Conservation (phyloP, 1,139 yeast species). For the Yamadazyma mexicana region DNA sequence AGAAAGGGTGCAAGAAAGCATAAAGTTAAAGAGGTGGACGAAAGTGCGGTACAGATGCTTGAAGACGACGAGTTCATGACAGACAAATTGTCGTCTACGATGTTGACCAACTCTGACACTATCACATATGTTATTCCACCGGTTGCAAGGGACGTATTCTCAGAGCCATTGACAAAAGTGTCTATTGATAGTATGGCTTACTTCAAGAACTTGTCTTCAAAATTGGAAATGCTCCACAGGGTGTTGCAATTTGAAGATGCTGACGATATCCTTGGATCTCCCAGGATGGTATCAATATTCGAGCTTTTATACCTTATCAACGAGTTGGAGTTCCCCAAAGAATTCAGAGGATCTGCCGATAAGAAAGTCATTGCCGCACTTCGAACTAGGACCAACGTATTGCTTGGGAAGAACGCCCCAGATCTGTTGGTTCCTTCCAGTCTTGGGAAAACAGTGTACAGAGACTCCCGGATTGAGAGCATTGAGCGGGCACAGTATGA, state of each 20-base stretch:
- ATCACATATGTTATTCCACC: conserved; percentile 40
- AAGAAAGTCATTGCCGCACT: background rate
- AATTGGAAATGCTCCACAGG: conserved; percentile 56
- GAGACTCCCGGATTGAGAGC: background rate
- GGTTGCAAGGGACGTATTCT: conserved; percentile 33
- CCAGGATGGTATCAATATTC: conserved; percentile 51
- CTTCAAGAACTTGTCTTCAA: conserved; percentile 32
- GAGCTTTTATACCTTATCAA: conserved; percentile 41
- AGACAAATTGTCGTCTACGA: conserved; percentile 39
- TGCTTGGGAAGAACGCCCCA: background rate
- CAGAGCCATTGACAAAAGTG: conserved; percentile 27
- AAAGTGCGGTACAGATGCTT: background rate
- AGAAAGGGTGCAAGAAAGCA: conserved; percentile 15
- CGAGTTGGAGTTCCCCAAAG: conserved; percentile 4
- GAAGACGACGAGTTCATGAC: conserved; percentile 32
- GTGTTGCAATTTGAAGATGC: conserved; percentile 50
- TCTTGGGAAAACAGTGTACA: conserved; percentile 17
- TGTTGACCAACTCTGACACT: conserved; percentile 36
- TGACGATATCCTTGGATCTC: conserved; percentile 33
- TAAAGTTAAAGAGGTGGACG: background rate
- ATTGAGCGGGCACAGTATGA: conserved; percentile 9
- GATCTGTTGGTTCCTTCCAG: conserved; percentile 6
- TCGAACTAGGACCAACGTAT: background rate
- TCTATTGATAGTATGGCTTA: conserved; percentile 34
- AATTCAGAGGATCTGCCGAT: background rate